Base-by-base conservation (phyloP, 768 basidiomycete species). In the Psilocybe azurescens region DNA sequence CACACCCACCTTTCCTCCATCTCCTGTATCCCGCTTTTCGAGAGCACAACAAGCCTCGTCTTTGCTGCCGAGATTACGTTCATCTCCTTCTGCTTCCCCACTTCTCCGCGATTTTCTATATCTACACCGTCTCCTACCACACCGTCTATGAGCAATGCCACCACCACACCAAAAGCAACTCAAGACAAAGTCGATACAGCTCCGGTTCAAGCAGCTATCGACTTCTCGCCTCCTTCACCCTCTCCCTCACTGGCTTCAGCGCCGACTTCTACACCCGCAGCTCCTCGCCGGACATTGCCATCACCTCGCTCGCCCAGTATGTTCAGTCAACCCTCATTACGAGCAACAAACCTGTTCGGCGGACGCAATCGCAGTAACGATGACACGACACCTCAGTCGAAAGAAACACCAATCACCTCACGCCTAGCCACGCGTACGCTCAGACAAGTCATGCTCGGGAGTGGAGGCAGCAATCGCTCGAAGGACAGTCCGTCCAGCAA, bases 371-470 rank as follows among this genome's bases (percentile, higher is more conserved):
- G 41, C 2, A 29, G n/a, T 13, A 48, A n/a, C 10, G 29, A 62
- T 48, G 58, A 62, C 24, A 33, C 41, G 13, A 47, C 48, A n/a
- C 24, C 44, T 29, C 53, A 60, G 7, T 8, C 49, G 32, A 56
- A 59, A 14, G 46, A 44, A 48, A 55, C 11, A 24, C 24, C 39
- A 5, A 58, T 56, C 36, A 32, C 56, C 5, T 36, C 62, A 1
- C 53, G 62, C 3, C 51, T 62, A 5, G 63, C 64, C 1, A 58
- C 61, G 3, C 64, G 72, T 3, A 68, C 70, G 1, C 63, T 73
- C 10, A 62, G 70, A 18, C 67, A 71, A 36, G 69, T 70, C 50
- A 70, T 71, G 50, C 65, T 70, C 8, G 70, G 72, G 32, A 14
- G 41, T 44, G 7, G 14, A 13, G 36, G 36, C 36, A 38, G 36